Evolutionary conservation across 2,329 filamentous ascomycete genomes (phyloP).

Genomic region (Aspergillus japonicus): DNA sequence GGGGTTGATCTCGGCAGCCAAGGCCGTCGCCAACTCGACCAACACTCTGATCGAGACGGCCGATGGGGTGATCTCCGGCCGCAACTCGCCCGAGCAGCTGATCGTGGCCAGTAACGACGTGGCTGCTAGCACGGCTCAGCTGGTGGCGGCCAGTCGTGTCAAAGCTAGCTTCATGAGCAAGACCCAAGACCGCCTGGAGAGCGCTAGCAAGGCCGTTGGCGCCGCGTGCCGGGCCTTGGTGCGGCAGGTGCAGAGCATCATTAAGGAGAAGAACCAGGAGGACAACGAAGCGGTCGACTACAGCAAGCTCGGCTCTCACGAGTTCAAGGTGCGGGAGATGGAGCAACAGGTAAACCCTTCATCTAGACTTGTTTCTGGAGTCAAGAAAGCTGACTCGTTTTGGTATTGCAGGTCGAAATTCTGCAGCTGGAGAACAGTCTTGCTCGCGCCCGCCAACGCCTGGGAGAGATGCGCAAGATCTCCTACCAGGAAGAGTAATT

Average conservation of each 20-base stretch:
- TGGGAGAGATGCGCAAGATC: slow-evolving; percentile 98
- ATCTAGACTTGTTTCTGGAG: not conserved
- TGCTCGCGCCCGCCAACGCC: slow-evolving; percentile 70
- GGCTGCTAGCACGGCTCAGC: slow-evolving; percentile 90
- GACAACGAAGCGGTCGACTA: slow-evolving; percentile 83
- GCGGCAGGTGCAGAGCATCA: slow-evolving; percentile 90
- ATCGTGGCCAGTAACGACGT: slow-evolving; percentile 98
- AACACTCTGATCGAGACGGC: slow-evolving; percentile 98
- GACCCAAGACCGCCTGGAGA: slow-evolving; percentile 87
- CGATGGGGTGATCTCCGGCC: slow-evolving; percentile 86
- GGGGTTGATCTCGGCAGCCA: slow-evolving; percentile 92
- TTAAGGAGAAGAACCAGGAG: slow-evolving; percentile 78
- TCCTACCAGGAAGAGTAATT: slow-evolving; percentile 76
- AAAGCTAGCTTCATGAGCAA: slow-evolving; percentile 98
- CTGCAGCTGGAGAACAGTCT: slow-evolving; percentile 89
- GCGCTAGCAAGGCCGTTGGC: slow-evolving; percentile 89
- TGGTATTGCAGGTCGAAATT: slow-evolving; percentile 78
- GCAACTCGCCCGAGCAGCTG: slow-evolving; percentile 92
- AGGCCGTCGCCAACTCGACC: slow-evolving; percentile 89
- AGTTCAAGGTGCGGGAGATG: slow-evolving; percentile 99
- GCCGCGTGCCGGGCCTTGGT: slow-evolving; percentile 83
- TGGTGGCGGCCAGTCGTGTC: slow-evolving; percentile 91
- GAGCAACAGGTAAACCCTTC: slow-evolving; percentile 82
- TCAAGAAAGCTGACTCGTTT: not conserved
- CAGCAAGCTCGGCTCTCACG: slow-evolving; percentile 79